Base-by-base conservation (phyloP, 2,329 filamentous ascomycete species). In the Rutstroemia sydowiana region DNA sequence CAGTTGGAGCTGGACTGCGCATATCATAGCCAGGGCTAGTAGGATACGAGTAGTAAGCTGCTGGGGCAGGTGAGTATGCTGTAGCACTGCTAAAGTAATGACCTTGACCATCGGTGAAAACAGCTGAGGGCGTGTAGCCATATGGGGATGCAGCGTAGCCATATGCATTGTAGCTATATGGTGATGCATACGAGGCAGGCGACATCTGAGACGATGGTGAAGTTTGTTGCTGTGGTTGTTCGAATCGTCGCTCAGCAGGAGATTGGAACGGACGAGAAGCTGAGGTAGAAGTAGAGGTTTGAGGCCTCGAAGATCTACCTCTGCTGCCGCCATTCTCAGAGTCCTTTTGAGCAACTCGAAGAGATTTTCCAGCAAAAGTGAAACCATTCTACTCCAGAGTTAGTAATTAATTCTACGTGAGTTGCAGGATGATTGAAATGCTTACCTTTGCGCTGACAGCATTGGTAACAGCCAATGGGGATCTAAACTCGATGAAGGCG, bases 401-500 rank as follows among this genome's bases (percentile, higher is more conserved):
- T 31, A 51, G 48, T 14, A 21, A 28, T 21, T 13, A 18, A 40
- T 6, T 8, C n/a, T n/a, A n/a, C n/a, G n/a, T n/a, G n/a, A n/a
- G n/a, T n/a, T n/a, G 6, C 13, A 14, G 11, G 21, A 31, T n/a
- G 9, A 16, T 3, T 3, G 18, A 16, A 41, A 31, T 30, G 8
- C 18, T 52, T 54, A 66, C 63, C 60, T 60, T 59, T 8, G 48
- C 51, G 5, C 40, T 28, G 7, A 64, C 54, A 16, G 59, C 57
- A n/a, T 45, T 55, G 18, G 54, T 48, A 34, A 62, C 63, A 39
- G 59, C 45, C 11, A 56, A 40, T 18, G 48, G 40, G 30, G 58
- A 45, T n/a, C 42, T 39, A 45, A 64, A 70, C 43, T 68, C 62
- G 41, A 70, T 54, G 48, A 69, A 70, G 11, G 65, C 67, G 53